Percentiles rank a stretch among this genome's conserved stretches.
Evolutionary conservation across 768 basidiomycete species (phyloP).

Genomic region (Lepiota subincarnata): DNA sequence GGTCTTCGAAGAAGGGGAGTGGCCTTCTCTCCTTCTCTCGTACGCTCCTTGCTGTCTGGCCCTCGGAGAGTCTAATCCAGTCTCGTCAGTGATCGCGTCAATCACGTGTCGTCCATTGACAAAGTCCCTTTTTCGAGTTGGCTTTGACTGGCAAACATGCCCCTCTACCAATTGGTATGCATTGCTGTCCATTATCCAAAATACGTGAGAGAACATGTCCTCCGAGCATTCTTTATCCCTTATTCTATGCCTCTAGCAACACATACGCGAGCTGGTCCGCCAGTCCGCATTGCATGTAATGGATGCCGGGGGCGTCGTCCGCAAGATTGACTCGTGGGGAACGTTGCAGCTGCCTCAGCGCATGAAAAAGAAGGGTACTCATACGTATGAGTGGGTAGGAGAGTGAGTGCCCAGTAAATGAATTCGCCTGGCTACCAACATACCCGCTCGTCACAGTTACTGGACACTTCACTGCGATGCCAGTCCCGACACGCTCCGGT

Average conservation of each 20-base stretch:
- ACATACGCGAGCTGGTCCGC: conserved; percentile 71
- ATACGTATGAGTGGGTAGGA: conserved; percentile 47
- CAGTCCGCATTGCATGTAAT: conserved; percentile 70
- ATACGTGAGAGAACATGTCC: conserved; percentile 52
- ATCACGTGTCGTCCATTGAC: conserved; percentile 1
- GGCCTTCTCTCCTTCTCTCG: not conserved
- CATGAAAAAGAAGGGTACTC: conserved; percentile 59
- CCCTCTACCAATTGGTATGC: conserved; percentile 84
- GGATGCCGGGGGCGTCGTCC: conserved; percentile 75
- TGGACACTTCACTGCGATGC: conserved; percentile 92
- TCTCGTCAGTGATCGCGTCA: not conserved
- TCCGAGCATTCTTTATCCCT: not conserved
- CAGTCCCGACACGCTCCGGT: conserved; percentile 62
- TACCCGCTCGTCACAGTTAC: conserved; percentile 46
- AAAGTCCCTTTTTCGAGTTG: not conserved
- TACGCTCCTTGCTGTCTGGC: not conserved
- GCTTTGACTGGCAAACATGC: conserved; percentile 47
- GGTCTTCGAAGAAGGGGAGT: not conserved
- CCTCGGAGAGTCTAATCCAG: not conserved
- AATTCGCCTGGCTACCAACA: not conserved
- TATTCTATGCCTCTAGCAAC: conserved; percentile 41
- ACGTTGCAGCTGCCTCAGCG: conserved; percentile 67
- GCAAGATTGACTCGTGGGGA: conserved; percentile 74
- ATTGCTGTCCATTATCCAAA: conserved; percentile 71
- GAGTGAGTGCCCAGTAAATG: conserved; percentile 55